A percentile compares a stretch with the other conserved stretches of the same genome.
These are phyloP conservation scores for Colletotrichum tofieldiae DNA, from an alignment of 2,329 filamentous ascomycete genomes.

Conservation along the genomic window DNA sequence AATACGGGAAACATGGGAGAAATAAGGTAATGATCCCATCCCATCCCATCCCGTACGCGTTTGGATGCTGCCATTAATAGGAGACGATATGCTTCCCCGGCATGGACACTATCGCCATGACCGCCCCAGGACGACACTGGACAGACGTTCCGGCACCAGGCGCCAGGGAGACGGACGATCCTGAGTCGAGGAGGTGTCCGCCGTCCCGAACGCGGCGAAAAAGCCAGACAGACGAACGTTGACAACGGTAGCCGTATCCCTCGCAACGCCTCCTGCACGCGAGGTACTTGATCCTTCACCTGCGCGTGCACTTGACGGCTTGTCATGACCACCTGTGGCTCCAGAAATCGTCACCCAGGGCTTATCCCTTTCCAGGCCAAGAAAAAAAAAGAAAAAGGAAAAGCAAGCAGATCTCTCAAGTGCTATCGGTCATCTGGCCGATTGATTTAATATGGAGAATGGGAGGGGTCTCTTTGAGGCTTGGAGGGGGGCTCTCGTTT, in stretches of 20 bases:
- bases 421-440: conserved; percentile 40
- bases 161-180: conserved; percentile 5
- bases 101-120: conserved; percentile 5
- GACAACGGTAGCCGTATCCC: conserved; percentile 6
- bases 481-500: conserved; percentile 29
- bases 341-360: not conserved
- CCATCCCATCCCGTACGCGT: conserved; percentile 24
- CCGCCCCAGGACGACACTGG: conserved; percentile 7
- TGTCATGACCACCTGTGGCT: not conserved
- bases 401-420: conserved; percentile 39
- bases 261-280: conserved; percentile 2
- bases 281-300: conserved; percentile 11
- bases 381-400: not conserved
- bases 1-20: conserved; percentile 42
- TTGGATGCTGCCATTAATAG: conserved; percentile 26
- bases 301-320: conserved; percentile 14
- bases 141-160: not conserved
- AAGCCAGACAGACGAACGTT: conserved; percentile 16
- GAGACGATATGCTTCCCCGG: conserved; percentile 7
- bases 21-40: conserved; percentile 37
- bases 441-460: conserved; percentile 39
- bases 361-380: conserved; percentile 23
- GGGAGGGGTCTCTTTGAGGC: conserved; percentile 35
- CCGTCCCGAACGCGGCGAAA: conserved; percentile 8
- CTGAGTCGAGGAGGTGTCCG: conserved; percentile 3